Evolutionary conservation across 1,284 basidiomycete species (phyloP).

Genomic region (Ceratobasidium sp.): DNA sequence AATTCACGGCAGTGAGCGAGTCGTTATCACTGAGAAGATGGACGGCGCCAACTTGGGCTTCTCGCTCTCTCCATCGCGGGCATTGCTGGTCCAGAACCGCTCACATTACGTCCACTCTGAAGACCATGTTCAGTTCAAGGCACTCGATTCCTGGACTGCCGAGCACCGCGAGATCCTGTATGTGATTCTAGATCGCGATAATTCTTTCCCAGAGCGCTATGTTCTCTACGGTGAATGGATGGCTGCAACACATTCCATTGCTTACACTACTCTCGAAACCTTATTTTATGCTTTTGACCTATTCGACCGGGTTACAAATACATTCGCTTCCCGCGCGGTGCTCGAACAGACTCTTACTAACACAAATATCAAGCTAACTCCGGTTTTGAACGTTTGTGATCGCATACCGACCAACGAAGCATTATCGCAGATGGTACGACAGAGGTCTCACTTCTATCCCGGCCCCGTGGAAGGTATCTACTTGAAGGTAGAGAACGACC

Average conservation of each 20-base stretch:
- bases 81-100: conserved; percentile 72
- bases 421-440: conserved; percentile 63
- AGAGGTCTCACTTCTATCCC: conserved; percentile 63
- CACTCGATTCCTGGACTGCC: conserved; percentile 68
- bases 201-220: conserved; percentile 68
- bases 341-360: conserved; percentile 58
- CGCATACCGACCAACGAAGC: conserved; percentile 59
- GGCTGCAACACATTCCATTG: conserved; percentile 71
- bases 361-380: conserved; percentile 63
- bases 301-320: conserved; percentile 65
- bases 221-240: conserved; percentile 75
- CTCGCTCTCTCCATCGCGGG: conserved; percentile 65
- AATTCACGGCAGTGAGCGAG: conserved; percentile 50
- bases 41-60: conserved; percentile 78
- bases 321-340: conserved; percentile 61
- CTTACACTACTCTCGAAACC: conserved; percentile 67
- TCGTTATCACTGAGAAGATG: conserved; percentile 73
- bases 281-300: conserved; percentile 72
- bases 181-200: conserved; percentile 64
- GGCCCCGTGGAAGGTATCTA: conserved; percentile 71
- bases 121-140: conserved; percentile 71
- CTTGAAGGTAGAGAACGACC: conserved; percentile 66
- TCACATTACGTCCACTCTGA: conserved; percentile 70
- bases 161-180: conserved; percentile 63
- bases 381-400: conserved; percentile 61